phyloP scores from a whole-genome alignment of 148 eudicot genomes.

The Dianthus caryophyllus region DNA sequence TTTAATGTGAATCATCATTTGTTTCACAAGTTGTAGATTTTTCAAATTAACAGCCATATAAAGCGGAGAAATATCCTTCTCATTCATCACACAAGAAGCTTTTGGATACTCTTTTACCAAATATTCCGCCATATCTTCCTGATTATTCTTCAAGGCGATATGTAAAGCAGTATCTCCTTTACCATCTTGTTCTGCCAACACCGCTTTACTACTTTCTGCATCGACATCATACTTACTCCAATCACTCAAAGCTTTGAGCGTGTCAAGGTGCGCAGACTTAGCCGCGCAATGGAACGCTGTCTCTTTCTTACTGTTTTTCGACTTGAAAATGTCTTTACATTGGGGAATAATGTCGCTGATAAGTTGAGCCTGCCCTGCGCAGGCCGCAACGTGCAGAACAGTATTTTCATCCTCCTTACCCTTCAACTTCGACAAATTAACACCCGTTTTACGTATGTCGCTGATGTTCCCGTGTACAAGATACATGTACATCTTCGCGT shows the following conservation, averaged over 20 bases:
- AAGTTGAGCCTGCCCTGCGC: conserved; percentile 9
- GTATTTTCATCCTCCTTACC: conserved; percentile 29
- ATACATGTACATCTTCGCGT: neutral
- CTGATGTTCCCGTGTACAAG: conserved; percentile 1
- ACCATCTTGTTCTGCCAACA: neutral
- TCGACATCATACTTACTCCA: neutral
- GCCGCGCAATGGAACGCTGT: conserved; percentile 25
- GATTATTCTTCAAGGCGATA: conserved; percentile 19
- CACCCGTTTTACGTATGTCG: neutral
- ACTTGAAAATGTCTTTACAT: neutral
- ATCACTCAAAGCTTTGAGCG: neutral
- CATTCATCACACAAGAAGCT: conserved; percentile 16
- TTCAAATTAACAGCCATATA: conserved; percentile 12
- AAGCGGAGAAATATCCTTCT: neutral
- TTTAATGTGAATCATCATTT: neutral
- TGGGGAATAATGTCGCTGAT: conserved; percentile 11
- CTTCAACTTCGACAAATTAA: conserved; percentile 20
- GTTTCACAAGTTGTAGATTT: conserved; percentile 7
- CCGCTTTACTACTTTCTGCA: neutral
- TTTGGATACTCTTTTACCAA: conserved; percentile 14
- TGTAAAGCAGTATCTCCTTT: conserved; percentile 22
- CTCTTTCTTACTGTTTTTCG: conserved; percentile 10
- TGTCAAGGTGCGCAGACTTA: conserved; percentile 4
- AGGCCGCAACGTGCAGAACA: conserved; percentile 34
- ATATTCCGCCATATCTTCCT: neutral